Base-by-base conservation (phyloP, 805 yeast genomes). In the Clavispora santaluciae region DNA sequence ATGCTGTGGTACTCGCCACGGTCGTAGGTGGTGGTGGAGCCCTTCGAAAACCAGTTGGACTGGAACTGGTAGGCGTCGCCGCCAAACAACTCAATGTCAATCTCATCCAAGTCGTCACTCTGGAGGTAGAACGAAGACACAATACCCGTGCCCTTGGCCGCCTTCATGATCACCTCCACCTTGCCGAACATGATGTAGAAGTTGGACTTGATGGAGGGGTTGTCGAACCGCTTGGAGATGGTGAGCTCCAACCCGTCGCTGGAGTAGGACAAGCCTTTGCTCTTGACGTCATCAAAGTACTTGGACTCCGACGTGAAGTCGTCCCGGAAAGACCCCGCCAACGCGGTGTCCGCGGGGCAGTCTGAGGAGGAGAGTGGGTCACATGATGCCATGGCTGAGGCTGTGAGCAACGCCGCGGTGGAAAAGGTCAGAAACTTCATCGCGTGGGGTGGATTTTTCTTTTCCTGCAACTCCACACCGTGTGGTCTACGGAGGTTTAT, bases 111-210 rank as follows among this genome's bases (percentile, higher is more conserved):
- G 54, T 84, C 95, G 59, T 90, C 96, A 33, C 75, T 67, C 57
- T 87, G 95, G 40, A 89, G 70, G 49, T 82, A 86, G 50, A 89
- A 78, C 2, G 93, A 81, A 0, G 96, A 83, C 11, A 88, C 78
- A 30, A 90, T 73, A 46, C 96, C 96, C 15, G 61, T 63, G 20
- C 96, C 96, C 12, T 75, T 66, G 4, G 95, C 90, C 13, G 90
- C 85, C 58, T 81, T 73, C 45, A 85, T 59, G 1, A 69, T 70
- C 5, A 79, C 88, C 59, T 86, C 95, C 22, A 88, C 77, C 48
- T 79, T 79, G 43, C 97, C 97, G 61, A 81, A 90, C 93, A 89
- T 86, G 52, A 90, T 77, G 65, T 87, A 87, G 60, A 84, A 87
- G 47, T 82, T 75, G 4, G 95, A 86, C 50, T 72, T 73, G 41